phyloP scores from a whole-genome alignment of 2,329 filamentous ascomycete genomes.

The Colletotrichum euphorbiae region DNA sequence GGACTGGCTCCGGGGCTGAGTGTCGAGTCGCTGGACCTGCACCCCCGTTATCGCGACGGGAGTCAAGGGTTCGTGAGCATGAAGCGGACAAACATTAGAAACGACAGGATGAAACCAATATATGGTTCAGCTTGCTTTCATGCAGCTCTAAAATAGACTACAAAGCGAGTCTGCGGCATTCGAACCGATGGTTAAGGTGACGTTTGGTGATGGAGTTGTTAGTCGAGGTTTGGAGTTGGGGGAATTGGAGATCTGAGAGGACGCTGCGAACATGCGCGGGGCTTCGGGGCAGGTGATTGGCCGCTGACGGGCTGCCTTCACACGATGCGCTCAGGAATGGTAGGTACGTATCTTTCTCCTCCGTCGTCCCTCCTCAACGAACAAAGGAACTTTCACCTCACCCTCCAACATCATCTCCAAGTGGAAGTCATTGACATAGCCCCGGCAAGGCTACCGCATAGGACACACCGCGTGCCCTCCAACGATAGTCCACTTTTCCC shows the following conservation, averaged over 20 bases:
- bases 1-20: constrained; percentile 36
- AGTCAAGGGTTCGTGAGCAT: neutral
- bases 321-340: neutral
- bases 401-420: constrained; percentile 3
- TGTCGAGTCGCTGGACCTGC: constrained; percentile 14
- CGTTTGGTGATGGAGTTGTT: constrained; percentile 9
- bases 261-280: neutral
- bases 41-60: constrained; percentile 1
- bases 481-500: neutral
- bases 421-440: constrained; percentile 1
- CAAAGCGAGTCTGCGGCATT: neutral
- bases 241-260: neutral
- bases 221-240: neutral
- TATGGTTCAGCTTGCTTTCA: neutral
- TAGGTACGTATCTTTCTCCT: constrained; percentile 14
- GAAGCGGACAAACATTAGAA: constrained; percentile 23
- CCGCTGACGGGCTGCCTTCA: constrained; percentile 23
- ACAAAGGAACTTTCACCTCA: neutral
- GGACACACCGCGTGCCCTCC: neutral
- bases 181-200: neutral
- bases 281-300: constrained; percentile 5
- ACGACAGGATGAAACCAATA: neutral
- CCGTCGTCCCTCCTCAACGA: neutral
- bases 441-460: constrained; percentile 12
- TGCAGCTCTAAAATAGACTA: constrained; percentile 6